Evolutionary conservation across 1,284 basidiomycete genomes (phyloP), one percentile per base, ranked within the genome.

Genomic region (Ceratorhiza oryzae-sativae): DNA sequence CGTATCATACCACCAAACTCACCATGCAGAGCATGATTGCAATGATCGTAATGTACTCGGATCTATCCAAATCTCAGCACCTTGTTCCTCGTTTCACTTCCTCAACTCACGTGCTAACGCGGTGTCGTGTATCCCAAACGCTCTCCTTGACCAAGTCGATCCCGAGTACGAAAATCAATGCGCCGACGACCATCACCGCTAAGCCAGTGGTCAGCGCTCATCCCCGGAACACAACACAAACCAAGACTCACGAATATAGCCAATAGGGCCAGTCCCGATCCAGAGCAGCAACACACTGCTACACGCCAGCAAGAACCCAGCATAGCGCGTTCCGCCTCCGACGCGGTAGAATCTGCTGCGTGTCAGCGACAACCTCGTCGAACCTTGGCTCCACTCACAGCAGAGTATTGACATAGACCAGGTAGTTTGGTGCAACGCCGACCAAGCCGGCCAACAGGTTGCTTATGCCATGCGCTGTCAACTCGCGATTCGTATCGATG

Each of bases 101-200:
- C 75, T 27, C 15, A 73, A 85, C 81, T 83, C 83, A 90, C 84
- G 85, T 83, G 84, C 88, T 94, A 20, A 95, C 94, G 20, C 95
- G 88, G 79, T 94, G 87, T 55, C 94, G 84, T 2, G 96, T 97
- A 81, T 99, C 97, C 95, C 95, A 98, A 3, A 98, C 81, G 0
- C 97, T 95, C 79, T 97, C 97, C 78, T 97, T 97, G 36, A 94
- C 88, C 34, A 99, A 87, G 77, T 99, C 97, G 73, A 98, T 88
- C 0, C 97, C 97, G 27, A 99, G 86, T 10, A 98, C 94, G 76
- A 95, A 97, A 77, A 99, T 98, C 72, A 99, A 85, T 1, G 96
- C 91, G 0, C 92, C 92, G 18, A 96, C 94, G 3, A 95, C 89
- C 86, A 93, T 90, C 48, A 96, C 89, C 72, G 94, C 93, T 94